Base-by-base conservation (phyloP, 1,139 yeast species). In the Hansenula lynferdii region DNA sequence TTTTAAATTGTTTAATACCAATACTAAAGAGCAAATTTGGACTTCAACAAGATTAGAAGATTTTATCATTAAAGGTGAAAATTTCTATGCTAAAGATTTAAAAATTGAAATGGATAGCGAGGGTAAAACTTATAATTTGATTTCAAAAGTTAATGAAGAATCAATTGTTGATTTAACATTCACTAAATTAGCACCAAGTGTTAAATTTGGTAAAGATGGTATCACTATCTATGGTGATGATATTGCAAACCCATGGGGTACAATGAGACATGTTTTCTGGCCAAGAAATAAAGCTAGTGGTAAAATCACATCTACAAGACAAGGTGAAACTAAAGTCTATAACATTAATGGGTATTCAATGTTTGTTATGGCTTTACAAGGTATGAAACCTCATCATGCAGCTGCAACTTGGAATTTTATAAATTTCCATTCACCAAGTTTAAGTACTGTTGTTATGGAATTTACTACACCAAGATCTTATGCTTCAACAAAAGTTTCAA, bases 371-470 rank as follows among this genome's bases (percentile, higher is more conserved):
- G 98, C 98, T n/a, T 67, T 89, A 51, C 98, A 92, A 68, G 97
- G 97, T 45, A 90, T 92, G 97, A 92, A 92, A 64, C 98, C 98
- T 12, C 97, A 92, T 62, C 98, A 92, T 63, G 97, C 97, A 26
- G 98, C 98, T 41, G 86, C 95, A 48, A 67, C 89, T 19, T 92
- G 98, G 98, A 94, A 92, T 65, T 92, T 92, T 61, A 65, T 86
- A 50, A 85, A 86, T 64, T 90, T 85, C 72, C 96, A 87, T 58
- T 84, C 95, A 19, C 74, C 79, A 35, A 69, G 79, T 30, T 69
- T 73, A 53, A 72, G 92, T 28, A 95, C 86, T 8, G 80, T 89
- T 19, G 77, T 85, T 50, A 92, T 92, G 97, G 97, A 92, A 62
- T 92, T 87, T 67, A 85, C 92, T 37, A 94, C 98, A 8, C 98